A percentile compares a stretch with the other conserved stretches of the same genome.
These are phyloP conservation scores for Collybia mongolica DNA, from an alignment of 768 basidiomycete genomes.

Conservation along the genomic window DNA sequence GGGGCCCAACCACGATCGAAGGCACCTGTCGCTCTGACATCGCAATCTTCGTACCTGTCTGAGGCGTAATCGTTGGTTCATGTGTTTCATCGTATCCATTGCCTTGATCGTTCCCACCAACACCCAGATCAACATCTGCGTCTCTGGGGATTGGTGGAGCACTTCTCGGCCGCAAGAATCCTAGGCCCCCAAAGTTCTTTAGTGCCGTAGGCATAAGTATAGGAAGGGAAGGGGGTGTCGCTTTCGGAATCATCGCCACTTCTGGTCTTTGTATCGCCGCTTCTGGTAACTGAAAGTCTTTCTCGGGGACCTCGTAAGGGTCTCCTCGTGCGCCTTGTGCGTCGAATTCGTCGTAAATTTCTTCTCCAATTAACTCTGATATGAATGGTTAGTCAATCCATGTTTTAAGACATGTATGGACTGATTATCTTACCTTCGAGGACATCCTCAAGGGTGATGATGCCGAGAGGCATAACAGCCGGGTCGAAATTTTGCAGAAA, in stretches of 20 bases:
- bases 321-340: slow-evolving; percentile 66
- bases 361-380: slow-evolving; percentile 86
- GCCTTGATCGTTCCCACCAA: slow-evolving; percentile 7
- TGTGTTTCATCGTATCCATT: neutral
- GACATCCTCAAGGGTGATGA: slow-evolving; percentile 92
- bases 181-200: slow-evolving; percentile 44
- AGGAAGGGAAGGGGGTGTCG: slow-evolving; percentile 11
- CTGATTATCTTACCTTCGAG: slow-evolving; percentile 60
- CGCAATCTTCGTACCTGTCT: neutral
- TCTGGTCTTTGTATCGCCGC: neutral
- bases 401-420: neutral
- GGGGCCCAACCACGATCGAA: neutral
- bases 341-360: slow-evolving; percentile 92
- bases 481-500: slow-evolving; percentile 84
- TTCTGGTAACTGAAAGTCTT: slow-evolving; percentile 13
- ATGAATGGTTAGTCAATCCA: neutral
- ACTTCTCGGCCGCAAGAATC: slow-evolving; percentile 54
- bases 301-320: slow-evolving; percentile 33
- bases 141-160: slow-evolving; percentile 57
- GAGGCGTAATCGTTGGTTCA: neutral
- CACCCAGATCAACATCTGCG: slow-evolving; percentile 8
- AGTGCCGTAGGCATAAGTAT: slow-evolving; percentile 39
- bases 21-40: neutral
- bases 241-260: neutral
- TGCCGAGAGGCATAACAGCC: slow-evolving; percentile 81